Conservation (phyloP, 2,329 filamentous ascomycete species). For the Coniochaeta sp. region DNA sequence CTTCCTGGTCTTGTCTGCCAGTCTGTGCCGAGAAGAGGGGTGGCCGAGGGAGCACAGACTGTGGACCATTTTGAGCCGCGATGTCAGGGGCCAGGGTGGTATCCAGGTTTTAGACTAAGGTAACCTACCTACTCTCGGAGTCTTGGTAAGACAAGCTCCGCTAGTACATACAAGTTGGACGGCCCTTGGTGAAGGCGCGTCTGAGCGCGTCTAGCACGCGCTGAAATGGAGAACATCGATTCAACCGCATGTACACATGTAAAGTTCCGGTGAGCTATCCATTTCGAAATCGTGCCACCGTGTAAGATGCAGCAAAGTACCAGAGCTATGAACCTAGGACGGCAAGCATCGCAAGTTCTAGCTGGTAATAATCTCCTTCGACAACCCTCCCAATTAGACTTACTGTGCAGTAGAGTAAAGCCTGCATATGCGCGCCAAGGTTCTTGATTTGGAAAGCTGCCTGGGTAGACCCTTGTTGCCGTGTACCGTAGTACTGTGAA, state of each 20-base stretch:
- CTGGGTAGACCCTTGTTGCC: background rate
- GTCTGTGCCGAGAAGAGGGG: background rate
- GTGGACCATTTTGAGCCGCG: background rate
- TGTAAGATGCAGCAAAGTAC: background rate
- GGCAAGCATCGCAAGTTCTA: too few species aligned
- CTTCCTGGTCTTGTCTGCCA: background rate
- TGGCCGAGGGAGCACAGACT: background rate
- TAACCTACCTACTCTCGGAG: background rate
- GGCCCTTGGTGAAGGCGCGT: background rate
- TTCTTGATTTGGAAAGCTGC: background rate
- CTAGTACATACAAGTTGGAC: background rate
- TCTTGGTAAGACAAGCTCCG: background rate
- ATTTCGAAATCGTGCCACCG: background rate
- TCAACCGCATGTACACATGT: background rate
- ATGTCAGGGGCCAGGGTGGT: background rate
- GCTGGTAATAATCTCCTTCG: background rate
- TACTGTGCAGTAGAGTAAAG: background rate
- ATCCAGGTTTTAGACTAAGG: too few species aligned
- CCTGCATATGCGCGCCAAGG: background rate
- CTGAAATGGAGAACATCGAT: background rate
- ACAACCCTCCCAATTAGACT: background rate
- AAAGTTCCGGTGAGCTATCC: too few species aligned
- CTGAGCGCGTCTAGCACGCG: background rate
- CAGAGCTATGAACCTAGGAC: background rate
- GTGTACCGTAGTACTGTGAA: background rate